Base-by-base conservation (phyloP, 179 eudicot species). In the Drosera spatulata region DNA sequence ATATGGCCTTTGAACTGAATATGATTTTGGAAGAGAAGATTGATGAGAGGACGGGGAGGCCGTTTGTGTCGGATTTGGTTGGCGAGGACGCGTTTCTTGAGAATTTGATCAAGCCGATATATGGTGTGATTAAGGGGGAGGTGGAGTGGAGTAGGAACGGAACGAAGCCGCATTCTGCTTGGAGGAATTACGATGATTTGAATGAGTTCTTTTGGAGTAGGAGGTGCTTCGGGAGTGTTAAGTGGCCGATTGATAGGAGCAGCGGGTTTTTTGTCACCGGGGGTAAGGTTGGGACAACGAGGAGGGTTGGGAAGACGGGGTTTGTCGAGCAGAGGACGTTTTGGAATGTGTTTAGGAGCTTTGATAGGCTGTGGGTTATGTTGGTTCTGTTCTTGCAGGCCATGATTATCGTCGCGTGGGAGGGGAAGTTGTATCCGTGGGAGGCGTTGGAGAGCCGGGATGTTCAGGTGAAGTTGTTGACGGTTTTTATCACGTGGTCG, bases 251-350 rank as follows among this genome's bases (percentile, higher is more conserved):
- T 74, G 81, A 88, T 64, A 53, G 75, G 74, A 67, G 80, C 8
- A 69, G 84, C 55, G 65, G 58, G 10, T 88, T 82, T 50, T 77
- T 93, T 43, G 11, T 53, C 2, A 61, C 64, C 22, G 63, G 50
- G 1, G 42, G 59, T 15, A 84, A 69, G 46, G 66, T 49, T 1
- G 54, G 61, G 47, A 87, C 68, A 50, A 64, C 15, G 46, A 74
- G 53, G 52, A 59, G 83, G 73, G 81, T 88, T 2, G 95, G 95
- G 72, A 88, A 93, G 70, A 93, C 99, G 0, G 99, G 99, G 56
- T 93, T 86, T 67, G 99, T 93, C 3, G 99, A 93, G 76, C 99
- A 93, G 62, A 48, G 99, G 68, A 82, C 99, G 3, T 93, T 86
- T 71, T 93, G 99, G 99, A 93, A 93, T 67, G 70, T 88, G 65